phyloP scores from a whole-genome alignment of 805 yeast genomes.

The Metschnikowia gelsemii region DNA sequence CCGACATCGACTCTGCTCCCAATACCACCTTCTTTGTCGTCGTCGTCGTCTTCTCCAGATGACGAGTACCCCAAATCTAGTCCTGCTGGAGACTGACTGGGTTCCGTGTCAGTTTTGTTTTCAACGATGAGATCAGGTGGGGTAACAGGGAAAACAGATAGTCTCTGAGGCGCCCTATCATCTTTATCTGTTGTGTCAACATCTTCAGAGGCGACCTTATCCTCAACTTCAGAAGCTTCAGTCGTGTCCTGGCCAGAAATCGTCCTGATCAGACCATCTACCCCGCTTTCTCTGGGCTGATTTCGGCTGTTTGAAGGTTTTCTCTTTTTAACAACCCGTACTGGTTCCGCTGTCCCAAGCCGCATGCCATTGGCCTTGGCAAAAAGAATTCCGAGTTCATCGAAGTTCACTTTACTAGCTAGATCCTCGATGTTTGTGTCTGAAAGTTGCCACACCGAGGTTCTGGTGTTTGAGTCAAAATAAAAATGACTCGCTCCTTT shows the following conservation, averaged over 20 bases:
- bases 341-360: not conserved
- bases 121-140: no score
- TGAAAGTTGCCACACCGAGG: constrained; percentile 36
- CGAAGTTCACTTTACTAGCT: constrained; percentile 26
- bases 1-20: not conserved
- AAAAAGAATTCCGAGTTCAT: constrained; percentile 29
- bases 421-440: constrained; percentile 26
- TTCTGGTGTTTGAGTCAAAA: constrained; percentile 22
- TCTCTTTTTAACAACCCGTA: not conserved
- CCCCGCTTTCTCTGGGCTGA: not conserved
- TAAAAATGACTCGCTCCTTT: constrained; percentile 31
- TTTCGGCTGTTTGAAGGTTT: not conserved
- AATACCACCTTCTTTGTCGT: not conserved
- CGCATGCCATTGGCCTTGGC: constrained; percentile 27
- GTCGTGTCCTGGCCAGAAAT: not conserved
- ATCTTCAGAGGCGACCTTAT: not conserved
- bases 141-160: no score
- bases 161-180: not conserved
- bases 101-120: not conserved
- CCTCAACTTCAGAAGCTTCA: not conserved
- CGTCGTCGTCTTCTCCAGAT: constrained; percentile 6
- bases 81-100: constrained; percentile 8
- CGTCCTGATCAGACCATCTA: not conserved
- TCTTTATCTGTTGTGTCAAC: not conserved
- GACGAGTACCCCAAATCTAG: constrained; percentile 23